These are phyloP conservation scores for Rhynchosporium agropyri DNA, from an alignment of 2,329 filamentous ascomycete species.

Conservation along the genomic window DNA sequence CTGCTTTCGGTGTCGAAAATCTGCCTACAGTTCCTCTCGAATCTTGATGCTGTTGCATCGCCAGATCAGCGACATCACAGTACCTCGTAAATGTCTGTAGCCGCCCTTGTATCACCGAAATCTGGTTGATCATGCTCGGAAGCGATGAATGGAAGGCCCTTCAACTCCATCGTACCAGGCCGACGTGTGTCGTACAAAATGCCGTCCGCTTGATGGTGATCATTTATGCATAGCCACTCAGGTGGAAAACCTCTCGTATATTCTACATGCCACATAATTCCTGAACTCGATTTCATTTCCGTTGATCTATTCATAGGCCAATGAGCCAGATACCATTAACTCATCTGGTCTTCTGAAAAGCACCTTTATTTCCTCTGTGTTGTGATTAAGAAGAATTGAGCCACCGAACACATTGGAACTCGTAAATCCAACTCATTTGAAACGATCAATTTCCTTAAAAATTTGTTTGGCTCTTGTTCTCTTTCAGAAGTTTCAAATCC, in stretches of 20 bases:
- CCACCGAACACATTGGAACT: not conserved
- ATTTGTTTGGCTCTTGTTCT: not conserved
- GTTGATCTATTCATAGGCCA: constrained; percentile 3
- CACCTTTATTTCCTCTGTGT: not conserved
- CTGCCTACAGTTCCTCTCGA: not conserved
- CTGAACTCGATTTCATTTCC: not conserved
- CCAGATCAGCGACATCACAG: constrained; percentile 11
- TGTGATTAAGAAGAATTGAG: not conserved
- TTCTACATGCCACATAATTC: not conserved
- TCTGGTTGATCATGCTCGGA: not conserved
- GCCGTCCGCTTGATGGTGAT: not conserved
- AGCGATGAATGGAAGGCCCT: not conserved
- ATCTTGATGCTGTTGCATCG: constrained; percentile 9
- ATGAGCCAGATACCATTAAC: not conserved
- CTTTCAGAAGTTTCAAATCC: too few relatives aligned
- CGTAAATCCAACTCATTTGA: too few relatives aligned
- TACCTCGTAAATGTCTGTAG: not conserved
- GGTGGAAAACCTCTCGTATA: not conserved
- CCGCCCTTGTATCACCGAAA: not conserved
- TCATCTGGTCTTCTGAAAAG: not conserved
- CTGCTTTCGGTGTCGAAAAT: not conserved
- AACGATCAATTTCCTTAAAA: too few relatives aligned
- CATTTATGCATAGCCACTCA: not conserved
- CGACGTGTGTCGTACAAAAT: constrained; percentile 3
- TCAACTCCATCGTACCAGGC: not conserved